Base-by-base conservation (phyloP, 305 asterid species). In the Fraxinus paxiana region DNA sequence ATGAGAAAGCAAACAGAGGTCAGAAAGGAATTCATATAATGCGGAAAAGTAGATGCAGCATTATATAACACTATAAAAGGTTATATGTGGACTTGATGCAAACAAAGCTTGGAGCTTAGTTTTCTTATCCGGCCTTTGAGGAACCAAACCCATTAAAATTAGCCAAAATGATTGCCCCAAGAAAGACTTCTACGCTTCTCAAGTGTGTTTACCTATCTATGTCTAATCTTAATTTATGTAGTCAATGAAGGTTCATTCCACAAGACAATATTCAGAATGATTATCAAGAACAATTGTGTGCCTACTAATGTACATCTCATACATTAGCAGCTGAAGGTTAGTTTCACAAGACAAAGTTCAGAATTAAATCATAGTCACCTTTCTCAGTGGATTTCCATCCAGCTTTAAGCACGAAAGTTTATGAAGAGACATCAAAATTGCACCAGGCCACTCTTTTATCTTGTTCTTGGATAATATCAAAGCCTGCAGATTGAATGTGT, bases 361-460 rank as follows among this genome's bases (percentile, higher is more conserved):
- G 46, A 24, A 30, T 69, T 41, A 82, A 73, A 77, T 28, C 78
- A 77, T 77, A 63, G 84, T 79, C 82, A 94, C 99, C 97, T 94
- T 88, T 87, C 80, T 83, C 37, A 94, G 92, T 83, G 88, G 95
- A 85, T 96, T 96, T 37, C 88, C 90, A 87, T 96, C 99, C 84
- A 96, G 91, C 88, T 94, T 96, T 88, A 96, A 89, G 93, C 95
- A 92, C 83, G 91, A 48, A 82, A 96, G 97, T 82, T 88, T 94
- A 63, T 90, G 91, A 81, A 96, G 92, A 31, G 92, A 86, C 81
- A 89, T 85, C 87, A 96, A 87, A 83, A 92, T 84, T 37, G 86
- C 87, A 85, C 93, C 82, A 81, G 98, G 99, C 98, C 99, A 94
- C 83, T 88, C 94, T 85, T 86, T 89, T 41, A 96, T 94, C 92